Conservation (phyloP, 1,284 basidiomycete species). For the Ceratobasidium sp. region DNA sequence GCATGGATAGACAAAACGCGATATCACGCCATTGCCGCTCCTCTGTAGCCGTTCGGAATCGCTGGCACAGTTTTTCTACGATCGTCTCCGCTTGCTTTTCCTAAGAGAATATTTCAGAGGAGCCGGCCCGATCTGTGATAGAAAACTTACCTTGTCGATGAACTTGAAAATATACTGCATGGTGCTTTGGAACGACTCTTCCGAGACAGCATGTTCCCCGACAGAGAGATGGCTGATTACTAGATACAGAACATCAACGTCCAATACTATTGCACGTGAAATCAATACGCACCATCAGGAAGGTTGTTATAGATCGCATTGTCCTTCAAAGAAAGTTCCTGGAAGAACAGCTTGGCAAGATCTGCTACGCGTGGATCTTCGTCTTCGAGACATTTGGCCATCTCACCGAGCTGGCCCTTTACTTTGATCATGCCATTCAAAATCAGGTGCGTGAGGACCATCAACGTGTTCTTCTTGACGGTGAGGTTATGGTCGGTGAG, state of each 20-base stretch:
- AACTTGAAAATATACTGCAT: slow-evolving; percentile 97
- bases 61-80: slow-evolving; percentile 93
- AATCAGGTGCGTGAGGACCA: slow-evolving; percentile 98
- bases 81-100: slow-evolving; percentile 96
- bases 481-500: slow-evolving; percentile 84
- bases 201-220: slow-evolving; percentile 93
- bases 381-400: slow-evolving; percentile 99
- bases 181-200: slow-evolving; percentile 89
- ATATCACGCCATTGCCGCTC: slow-evolving; percentile 97
- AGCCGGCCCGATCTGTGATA: background rate
- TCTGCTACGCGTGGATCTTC: slow-evolving; percentile 88
- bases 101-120: slow-evolving; percentile 52
- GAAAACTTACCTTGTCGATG: slow-evolving; percentile 82
- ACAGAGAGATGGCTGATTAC: slow-evolving; percentile 94
- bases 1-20: slow-evolving; percentile 90
- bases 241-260: slow-evolving; percentile 48
- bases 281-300: slow-evolving; percentile 71
- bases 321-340: slow-evolving; percentile 92
- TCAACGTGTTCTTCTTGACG: slow-evolving; percentile 99
- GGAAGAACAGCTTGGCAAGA: slow-evolving; percentile 96
- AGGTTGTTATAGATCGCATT: slow-evolving; percentile 99
- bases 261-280: background rate
- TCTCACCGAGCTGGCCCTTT: slow-evolving; percentile 98
- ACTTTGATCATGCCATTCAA: slow-evolving; percentile 99
- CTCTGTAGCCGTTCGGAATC: slow-evolving; percentile 89